phyloP scores from a whole-genome alignment of 768 basidiomycete species.

The Russula foetens region DNA sequence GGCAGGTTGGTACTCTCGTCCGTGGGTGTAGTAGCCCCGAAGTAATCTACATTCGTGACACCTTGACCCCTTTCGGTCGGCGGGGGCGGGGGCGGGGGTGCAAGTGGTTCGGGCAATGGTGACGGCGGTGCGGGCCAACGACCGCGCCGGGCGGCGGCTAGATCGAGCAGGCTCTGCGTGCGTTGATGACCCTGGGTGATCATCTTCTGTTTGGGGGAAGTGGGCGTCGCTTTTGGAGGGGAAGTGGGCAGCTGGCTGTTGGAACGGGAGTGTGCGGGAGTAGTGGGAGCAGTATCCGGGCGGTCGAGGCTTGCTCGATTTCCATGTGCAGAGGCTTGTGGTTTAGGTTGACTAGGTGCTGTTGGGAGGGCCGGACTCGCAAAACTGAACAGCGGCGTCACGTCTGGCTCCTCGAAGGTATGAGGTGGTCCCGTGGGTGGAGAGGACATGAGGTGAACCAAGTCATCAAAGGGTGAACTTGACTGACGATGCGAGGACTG shows the following conservation, averaged over 20 bases:
- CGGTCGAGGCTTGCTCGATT: neutral
- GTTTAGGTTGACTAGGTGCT: slow-evolving; percentile 7
- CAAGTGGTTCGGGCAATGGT: slow-evolving; percentile 2
- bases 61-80: neutral
- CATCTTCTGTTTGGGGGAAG: neutral
- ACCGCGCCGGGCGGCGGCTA: slow-evolving; percentile 10
- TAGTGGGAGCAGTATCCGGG: neutral
- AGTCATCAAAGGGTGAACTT: slow-evolving; percentile 33
- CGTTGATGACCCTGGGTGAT: slow-evolving; percentile 5
- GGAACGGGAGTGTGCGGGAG: neutral
- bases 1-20: neutral
- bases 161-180: slow-evolving; percentile 10
- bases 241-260: neutral
- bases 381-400: neutral
- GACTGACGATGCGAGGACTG: slow-evolving; percentile 16
- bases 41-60: slow-evolving; percentile 4
- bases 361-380: neutral
- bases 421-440: slow-evolving; percentile 16
- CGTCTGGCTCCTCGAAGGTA: neutral
- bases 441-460: slow-evolving; percentile 40
- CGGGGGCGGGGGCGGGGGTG: slow-evolving; percentile 5
- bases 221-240: neutral
- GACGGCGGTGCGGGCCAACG: slow-evolving; percentile 16
- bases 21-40: slow-evolving; percentile 1
- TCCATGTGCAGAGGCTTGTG: neutral